Conservation (phyloP, 2,329 filamentous ascomycete genomes). For the Epichloe brachyelytri region DNA sequence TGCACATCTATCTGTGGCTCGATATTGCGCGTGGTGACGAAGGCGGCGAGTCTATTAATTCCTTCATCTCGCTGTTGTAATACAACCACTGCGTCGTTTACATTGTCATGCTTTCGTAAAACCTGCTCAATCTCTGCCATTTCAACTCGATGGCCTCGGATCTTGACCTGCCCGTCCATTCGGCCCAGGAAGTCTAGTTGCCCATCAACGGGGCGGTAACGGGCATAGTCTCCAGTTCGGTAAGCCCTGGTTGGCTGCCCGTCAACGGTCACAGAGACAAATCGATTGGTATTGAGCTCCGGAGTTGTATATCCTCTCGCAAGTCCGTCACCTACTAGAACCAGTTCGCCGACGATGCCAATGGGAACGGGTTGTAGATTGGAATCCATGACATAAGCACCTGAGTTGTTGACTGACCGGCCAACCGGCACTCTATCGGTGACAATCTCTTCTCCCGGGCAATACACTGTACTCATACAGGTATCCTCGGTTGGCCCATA, state of each 20-base stretch:
- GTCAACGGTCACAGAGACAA: not conserved
- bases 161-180: not conserved
- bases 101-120: not conserved
- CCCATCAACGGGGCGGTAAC: not conserved
- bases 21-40: not conserved
- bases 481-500: constrained; percentile 13
- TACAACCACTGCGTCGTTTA: not conserved
- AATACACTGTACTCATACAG: constrained; percentile 4
- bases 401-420: not conserved
- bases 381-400: not conserved
- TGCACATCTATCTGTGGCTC: too few relatives aligned
- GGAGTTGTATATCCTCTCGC: constrained; percentile 1
- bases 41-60: not conserved
- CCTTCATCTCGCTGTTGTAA: not conserved
- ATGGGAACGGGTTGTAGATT: not conserved
- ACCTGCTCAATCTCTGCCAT: not conserved
- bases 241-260: not conserved
- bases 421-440: not conserved
- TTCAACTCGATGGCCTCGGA: not conserved
- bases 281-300: not conserved
- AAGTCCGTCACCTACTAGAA: not conserved
- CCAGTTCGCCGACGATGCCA: not conserved
- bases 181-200: not conserved
- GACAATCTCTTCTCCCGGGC: not conserved
- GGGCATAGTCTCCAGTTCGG: not conserved